Conservation (phyloP, 2,329 filamentous ascomycete genomes). For the Berkeleyomyces basicola region DNA sequence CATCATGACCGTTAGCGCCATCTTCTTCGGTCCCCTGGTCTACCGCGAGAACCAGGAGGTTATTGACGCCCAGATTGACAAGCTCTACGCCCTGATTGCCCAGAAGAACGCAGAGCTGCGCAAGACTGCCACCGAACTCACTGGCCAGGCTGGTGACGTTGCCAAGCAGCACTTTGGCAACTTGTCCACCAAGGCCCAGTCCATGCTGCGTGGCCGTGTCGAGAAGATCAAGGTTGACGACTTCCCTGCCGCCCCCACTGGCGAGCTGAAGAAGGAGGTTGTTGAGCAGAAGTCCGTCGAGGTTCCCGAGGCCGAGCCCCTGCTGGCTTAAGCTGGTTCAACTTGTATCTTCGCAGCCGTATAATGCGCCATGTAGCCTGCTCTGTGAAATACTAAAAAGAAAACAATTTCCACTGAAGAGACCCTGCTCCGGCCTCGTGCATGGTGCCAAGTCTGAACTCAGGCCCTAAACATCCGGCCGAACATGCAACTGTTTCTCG, state of each 20-base stretch:
- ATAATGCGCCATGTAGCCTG: not conserved
- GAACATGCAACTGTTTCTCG: too few species aligned
- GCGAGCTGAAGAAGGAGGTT: slow-evolving; percentile 20
- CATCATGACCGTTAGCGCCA: slow-evolving; percentile 39
- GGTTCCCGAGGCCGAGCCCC: slow-evolving; percentile 3
- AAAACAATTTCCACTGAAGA: too few species aligned
- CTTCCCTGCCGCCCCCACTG: slow-evolving; percentile 24
- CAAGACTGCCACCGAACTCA: slow-evolving; percentile 45
- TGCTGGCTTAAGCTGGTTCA: slow-evolving; percentile 2
- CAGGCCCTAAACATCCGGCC: too few species aligned
- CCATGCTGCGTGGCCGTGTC: slow-evolving; percentile 37
- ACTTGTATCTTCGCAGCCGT: not conserved
- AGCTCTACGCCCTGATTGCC: slow-evolving; percentile 40
- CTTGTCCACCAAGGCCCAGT: slow-evolving; percentile 51
- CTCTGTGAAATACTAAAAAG: too few species aligned
- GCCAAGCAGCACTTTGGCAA: slow-evolving; percentile 54
- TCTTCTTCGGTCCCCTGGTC: slow-evolving; percentile 46
- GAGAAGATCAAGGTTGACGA: slow-evolving; percentile 25
- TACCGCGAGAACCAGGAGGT: slow-evolving; percentile 54
- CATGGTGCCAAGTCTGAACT: too few species aligned
- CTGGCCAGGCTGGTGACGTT: slow-evolving; percentile 42
- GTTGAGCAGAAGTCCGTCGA: slow-evolving; percentile 1
- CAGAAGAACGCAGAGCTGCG: slow-evolving; percentile 48
- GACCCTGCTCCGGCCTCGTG: too few species aligned
- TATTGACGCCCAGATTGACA: slow-evolving; percentile 46